phyloP scores from a whole-genome alignment of 2,329 filamentous ascomycete species.

The Tolypocladium endophyticum region DNA sequence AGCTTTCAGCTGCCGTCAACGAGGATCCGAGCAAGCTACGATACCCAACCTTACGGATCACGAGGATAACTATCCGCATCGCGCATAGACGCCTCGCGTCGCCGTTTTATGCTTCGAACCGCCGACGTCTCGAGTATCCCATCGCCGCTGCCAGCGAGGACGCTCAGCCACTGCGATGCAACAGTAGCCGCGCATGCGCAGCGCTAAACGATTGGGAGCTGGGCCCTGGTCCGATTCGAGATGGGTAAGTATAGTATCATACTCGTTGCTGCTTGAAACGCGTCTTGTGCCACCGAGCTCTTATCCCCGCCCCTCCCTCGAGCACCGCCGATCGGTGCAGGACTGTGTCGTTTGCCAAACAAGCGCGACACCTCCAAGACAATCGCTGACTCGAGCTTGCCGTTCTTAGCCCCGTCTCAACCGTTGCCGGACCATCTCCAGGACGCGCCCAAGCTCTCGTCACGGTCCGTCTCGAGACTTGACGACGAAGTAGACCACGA shows the following conservation, averaged over 20 bases:
- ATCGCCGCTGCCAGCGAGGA: neutral
- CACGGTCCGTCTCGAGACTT: slow-evolving; percentile 38
- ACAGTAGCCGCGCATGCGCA: slow-evolving; percentile 8
- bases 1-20: neutral
- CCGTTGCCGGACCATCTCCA: slow-evolving; percentile 44
- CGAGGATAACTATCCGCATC: neutral
- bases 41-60: neutral
- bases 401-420: slow-evolving; percentile 44
- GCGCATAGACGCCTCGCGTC: neutral
- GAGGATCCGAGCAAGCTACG: neutral
- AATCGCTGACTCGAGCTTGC: slow-evolving; percentile 5
- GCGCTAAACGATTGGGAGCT: slow-evolving; percentile 9
- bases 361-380: neutral
- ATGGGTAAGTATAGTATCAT: slow-evolving; percentile 12
- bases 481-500: slow-evolving; percentile 44
- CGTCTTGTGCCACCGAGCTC: neutral
- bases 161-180: slow-evolving; percentile 3
- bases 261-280: neutral
- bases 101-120: neutral
- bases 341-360: neutral
- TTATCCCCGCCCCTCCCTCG: neutral
- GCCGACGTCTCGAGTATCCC: neutral
- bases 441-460: slow-evolving; percentile 41
- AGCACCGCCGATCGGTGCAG: neutral
- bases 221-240: slow-evolving; percentile 12